Base-by-base conservation (phyloP, 2,329 filamentous ascomycete species). In the Penicillium sclerotiorum region DNA sequence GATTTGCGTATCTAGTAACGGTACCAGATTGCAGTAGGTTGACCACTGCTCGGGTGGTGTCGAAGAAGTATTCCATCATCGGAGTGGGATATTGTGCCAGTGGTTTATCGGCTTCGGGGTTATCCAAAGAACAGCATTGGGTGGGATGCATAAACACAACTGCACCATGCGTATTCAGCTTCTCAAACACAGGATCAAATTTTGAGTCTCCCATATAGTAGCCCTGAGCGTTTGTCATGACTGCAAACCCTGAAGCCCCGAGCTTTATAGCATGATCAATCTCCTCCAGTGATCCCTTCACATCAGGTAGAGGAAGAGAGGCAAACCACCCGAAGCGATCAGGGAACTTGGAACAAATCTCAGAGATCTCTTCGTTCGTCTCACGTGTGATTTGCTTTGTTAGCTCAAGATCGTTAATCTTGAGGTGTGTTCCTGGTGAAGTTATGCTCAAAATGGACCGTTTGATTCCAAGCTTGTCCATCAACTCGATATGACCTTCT, bases 61-160 rank as follows among this genome's bases (percentile, higher is more conserved):
- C 41, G 25, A 18, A 45, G 35, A 45, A 35, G 20, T 35, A 35
- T 25, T 45, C 41, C 28, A 45, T 35, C 41, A 45, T 45, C 2
- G 41, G 41, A 1, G 27, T 45, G 15, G 42, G 42, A n/a, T 30
- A 43, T 17, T 35, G 28, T 23, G 42, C 30, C 28, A 45, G 20
- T 6, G 42, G 42, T 7, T 35, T 45, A 6, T 23, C 42, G 8
- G 28, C 28, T 22, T 36, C 42, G 12, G 28, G 28, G 11, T 23
- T 35, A 15, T 35, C 28, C 42, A 45, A 33, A 20, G 40, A 43
- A 13, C 42, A 45, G n/a, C 28, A 36, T 17, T 35, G 28, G 11
- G 42, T 45, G 4, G 42, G 42, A 36, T 45, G 42, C 42, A 45
- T 45, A 18, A 45, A 45, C 3, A 45, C 15, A 25, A 45, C 6